These are phyloP conservation scores for Heterotrichella gracilis DNA, from an alignment of 352 stramenopile species.

Conservation along the genomic window DNA sequence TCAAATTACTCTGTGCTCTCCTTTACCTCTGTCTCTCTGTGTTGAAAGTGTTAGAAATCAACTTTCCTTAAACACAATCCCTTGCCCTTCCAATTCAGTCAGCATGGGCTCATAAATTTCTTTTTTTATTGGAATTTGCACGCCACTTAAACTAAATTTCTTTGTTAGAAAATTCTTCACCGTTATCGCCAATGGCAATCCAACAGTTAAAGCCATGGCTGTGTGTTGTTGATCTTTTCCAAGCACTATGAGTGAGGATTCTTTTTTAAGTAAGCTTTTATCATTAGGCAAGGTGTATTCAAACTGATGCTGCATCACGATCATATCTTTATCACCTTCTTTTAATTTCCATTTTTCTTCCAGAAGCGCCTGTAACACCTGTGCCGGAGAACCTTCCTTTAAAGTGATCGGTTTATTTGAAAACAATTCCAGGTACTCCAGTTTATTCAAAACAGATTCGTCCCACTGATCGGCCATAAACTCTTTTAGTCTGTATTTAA, in stretches of 20 bases:
- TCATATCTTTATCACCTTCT: not conserved
- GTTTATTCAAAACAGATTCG: not conserved
- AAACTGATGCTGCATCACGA: constrained; percentile 1
- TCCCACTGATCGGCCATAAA: not conserved
- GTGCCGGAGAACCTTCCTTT: not conserved
- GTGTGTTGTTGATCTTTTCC: not conserved
- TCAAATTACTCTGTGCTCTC: too few species aligned
- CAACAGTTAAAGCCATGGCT: not conserved
- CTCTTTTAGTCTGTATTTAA: not conserved
- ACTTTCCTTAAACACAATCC: not conserved
- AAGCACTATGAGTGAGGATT: not conserved
- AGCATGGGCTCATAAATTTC: not conserved
- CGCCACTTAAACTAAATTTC: not conserved
- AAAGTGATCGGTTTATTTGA: not conserved
- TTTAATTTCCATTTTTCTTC: constrained; percentile 9
- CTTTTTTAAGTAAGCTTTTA: not conserved
- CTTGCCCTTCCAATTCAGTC: not conserved
- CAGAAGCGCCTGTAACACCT: not conserved
- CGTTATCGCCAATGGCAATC: not conserved
- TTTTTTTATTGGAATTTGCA: constrained; percentile 4
- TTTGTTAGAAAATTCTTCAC: not conserved
- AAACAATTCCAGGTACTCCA: not conserved
- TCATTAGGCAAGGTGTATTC: not conserved
- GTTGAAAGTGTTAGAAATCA: too few species aligned
- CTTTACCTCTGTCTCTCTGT: too few species aligned